Percentiles rank a stretch among this genome's conserved stretches.
These are phyloP conservation scores for Coprinellus aureogranulatus DNA, from an alignment of 768 basidiomycete species.

Conservation along the genomic window DNA sequence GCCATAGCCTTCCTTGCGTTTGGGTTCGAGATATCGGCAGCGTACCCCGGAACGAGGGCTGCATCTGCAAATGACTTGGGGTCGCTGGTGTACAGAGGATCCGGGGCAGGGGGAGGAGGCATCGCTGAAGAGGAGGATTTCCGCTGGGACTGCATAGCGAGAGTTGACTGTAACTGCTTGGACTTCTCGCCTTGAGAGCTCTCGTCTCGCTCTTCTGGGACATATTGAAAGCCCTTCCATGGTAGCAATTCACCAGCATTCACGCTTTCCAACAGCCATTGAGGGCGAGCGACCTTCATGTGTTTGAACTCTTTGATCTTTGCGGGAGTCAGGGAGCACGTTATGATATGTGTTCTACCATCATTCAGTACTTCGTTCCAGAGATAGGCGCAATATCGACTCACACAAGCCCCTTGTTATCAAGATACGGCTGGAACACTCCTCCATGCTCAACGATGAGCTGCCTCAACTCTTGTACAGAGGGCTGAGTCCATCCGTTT, in stretches of 20 bases:
- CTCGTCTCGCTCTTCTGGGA: constrained; percentile 47
- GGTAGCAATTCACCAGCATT: constrained; percentile 64
- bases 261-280: constrained; percentile 87
- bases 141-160: background rate
- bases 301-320: constrained; percentile 86
- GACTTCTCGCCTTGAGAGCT: constrained; percentile 45
- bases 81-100: constrained; percentile 40
- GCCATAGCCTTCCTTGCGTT: constrained; percentile 78
- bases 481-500: constrained; percentile 86
- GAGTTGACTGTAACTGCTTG: constrained; percentile 33
- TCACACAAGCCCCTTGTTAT: constrained; percentile 71
- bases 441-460: constrained; percentile 85
- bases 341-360: constrained; percentile 83
- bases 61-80: constrained; percentile 41
- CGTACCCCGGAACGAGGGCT: constrained; percentile 59
- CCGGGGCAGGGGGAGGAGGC: background rate
- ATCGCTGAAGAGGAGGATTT: background rate
- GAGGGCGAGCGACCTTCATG: constrained; percentile 87
- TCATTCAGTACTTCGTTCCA: background rate
- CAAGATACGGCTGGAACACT: constrained; percentile 78
- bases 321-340: constrained; percentile 83
- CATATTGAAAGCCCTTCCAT: constrained; percentile 74
- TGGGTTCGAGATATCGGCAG: constrained; percentile 64
- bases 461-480: constrained; percentile 78
- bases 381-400: constrained; percentile 22